These are phyloP conservation scores for Aspergillus hiratsukae DNA, from an alignment of 2,329 filamentous ascomycete genomes.

Conservation along the genomic window DNA sequence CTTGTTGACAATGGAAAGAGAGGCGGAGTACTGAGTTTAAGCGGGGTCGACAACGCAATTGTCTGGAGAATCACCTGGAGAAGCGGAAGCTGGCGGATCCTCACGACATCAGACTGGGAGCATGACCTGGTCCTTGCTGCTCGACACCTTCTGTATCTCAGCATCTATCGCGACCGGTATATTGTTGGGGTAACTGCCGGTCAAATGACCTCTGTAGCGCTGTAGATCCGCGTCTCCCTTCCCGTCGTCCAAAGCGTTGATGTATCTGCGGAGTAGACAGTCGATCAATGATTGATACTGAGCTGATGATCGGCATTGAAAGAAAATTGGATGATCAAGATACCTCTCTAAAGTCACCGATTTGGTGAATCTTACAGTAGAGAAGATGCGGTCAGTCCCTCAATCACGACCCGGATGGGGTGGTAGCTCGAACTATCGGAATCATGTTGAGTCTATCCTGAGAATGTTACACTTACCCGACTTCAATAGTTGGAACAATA, in stretches of 20 bases:
- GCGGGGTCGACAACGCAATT: background rate
- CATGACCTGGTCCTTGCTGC: background rate
- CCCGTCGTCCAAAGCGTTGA: background rate
- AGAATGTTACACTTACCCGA: background rate
- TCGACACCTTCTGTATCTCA: background rate
- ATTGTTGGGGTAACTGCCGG: background rate
- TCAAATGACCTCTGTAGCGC: background rate
- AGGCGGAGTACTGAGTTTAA: background rate
- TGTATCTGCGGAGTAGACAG: background rate
- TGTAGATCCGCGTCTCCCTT: background rate
- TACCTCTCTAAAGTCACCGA: background rate
- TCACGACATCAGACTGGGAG: background rate
- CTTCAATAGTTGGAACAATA: background rate
- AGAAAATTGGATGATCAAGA: too few relatives aligned
- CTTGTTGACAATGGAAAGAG: background rate
- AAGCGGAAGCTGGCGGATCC: background rate
- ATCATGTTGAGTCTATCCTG: background rate
- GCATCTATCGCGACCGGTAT: background rate
- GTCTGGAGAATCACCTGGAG: background rate
- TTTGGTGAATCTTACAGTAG: background rate
- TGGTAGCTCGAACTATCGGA: background rate
- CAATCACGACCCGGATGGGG: background rate
- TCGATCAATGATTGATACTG: background rate
- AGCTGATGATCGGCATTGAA: background rate
- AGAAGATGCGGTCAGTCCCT: background rate